Evolutionary conservation across 2,329 filamentous ascomycete genomes (phyloP).

Genomic region (Colletotrichum sp.): DNA sequence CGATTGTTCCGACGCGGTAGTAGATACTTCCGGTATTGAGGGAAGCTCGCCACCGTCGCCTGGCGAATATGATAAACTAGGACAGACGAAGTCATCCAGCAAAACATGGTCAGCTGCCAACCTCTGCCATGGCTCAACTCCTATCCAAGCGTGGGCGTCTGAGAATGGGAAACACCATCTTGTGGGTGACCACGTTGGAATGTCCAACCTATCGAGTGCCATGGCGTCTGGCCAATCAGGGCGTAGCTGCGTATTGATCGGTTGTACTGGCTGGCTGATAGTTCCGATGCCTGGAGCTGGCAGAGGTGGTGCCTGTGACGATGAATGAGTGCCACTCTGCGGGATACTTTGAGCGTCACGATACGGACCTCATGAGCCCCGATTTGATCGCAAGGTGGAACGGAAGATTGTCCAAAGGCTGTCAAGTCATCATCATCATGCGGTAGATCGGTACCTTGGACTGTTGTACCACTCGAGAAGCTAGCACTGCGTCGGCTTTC

Average conservation of each 20-base stretch:
- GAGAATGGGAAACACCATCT: neutral
- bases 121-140: neutral
- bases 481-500: neutral
- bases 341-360: accelerated
- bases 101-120: neutral
- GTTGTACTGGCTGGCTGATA: neutral
- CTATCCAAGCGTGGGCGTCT: neutral
- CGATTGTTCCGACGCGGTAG: neutral
- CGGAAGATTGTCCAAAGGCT: neutral
- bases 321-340: neutral
- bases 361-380: neutral
- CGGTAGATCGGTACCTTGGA: neutral
- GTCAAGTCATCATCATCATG: neutral
- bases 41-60: neutral
- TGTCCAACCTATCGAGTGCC: neutral
- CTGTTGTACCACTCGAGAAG: neutral
- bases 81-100: neutral
- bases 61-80: neutral
- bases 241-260: neutral
- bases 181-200: neutral
- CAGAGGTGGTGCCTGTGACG: neutral
- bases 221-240: neutral
- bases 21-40: neutral
- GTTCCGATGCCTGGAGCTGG: neutral
- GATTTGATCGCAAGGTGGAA: neutral